Evolutionary conservation across 352 stramenopile species (phyloP).

Genomic region (Peronospora tabacina): DNA sequence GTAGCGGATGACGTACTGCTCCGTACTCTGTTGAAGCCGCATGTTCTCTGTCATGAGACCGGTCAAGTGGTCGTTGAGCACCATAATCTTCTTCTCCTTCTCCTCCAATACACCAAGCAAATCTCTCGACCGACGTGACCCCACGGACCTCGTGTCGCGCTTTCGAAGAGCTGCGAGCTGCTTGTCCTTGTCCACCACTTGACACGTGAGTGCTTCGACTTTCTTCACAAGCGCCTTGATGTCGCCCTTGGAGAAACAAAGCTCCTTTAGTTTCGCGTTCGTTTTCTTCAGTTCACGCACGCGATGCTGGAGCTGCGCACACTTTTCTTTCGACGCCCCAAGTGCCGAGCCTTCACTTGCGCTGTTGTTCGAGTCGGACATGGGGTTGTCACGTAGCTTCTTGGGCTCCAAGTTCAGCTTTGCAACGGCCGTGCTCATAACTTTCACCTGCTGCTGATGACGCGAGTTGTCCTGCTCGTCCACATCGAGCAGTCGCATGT

Average conservation of each 20-base stretch:
- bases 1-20: constrained; percentile 43
- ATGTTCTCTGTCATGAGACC: constrained; percentile 75
- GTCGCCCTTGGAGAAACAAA: constrained; percentile 33
- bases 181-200: constrained; percentile 47
- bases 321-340: constrained; percentile 37
- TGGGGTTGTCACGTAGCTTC: constrained; percentile 26
- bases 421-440: constrained; percentile 33
- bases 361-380: constrained; percentile 1
- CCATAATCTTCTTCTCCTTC: constrained; percentile 75
- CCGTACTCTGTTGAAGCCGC: constrained; percentile 63
- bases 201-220: constrained; percentile 39
- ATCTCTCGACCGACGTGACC: constrained; percentile 43
- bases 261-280: constrained; percentile 48
- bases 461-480: constrained; percentile 13
- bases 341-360: constrained; percentile 1
- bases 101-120: constrained; percentile 40
- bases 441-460: constrained; percentile 27
- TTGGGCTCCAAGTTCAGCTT: constrained; percentile 51
- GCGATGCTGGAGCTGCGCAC: constrained; percentile 36
- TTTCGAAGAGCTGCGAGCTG: constrained; percentile 39
- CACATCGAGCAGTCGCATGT: constrained; percentile 15
- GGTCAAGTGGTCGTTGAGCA: constrained; percentile 81
- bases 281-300: constrained; percentile 44
- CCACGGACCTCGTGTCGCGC: constrained; percentile 9
- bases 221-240: constrained; percentile 40